These are phyloP conservation scores for Phytophthora podocarpi DNA, from an alignment of 352 stramenopile genomes.

Conservation along the genomic window DNA sequence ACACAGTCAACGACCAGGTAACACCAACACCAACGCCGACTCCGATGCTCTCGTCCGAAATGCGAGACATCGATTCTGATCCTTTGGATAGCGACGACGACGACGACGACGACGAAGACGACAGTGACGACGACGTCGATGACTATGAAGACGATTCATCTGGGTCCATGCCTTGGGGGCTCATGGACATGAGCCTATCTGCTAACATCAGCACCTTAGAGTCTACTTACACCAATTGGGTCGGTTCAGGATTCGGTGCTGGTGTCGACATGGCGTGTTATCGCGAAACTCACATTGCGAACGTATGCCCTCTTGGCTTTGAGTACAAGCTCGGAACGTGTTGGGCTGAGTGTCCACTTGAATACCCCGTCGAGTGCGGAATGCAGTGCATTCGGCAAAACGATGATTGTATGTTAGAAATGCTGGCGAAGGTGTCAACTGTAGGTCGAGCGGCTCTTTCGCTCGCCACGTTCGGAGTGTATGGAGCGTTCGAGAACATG, in stretches of 20 bases:
- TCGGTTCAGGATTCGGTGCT: slow-evolving; percentile 3
- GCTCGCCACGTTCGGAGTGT: slow-evolving; percentile 47
- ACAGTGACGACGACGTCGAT: too few species aligned
- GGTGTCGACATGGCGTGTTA: slow-evolving; percentile 46
- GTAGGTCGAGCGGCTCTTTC: slow-evolving; percentile 53
- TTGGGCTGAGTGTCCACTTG: slow-evolving; percentile 63
- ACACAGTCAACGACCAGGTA: not conserved
- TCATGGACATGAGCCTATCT: slow-evolving; percentile 4
- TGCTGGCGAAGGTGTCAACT: slow-evolving; percentile 46
- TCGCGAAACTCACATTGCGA: slow-evolving; percentile 40
- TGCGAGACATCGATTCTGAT: not conserved
- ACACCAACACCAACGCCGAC: not conserved
- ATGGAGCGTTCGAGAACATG: slow-evolving; percentile 44
- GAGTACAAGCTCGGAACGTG: slow-evolving; percentile 58
- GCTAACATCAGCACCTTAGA: slow-evolving; percentile 18
- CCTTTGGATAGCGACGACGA: not conserved
- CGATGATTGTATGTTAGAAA: slow-evolving; percentile 48
- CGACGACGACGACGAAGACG: too few species aligned
- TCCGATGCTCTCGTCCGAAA: not conserved
- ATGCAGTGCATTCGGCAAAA: slow-evolving; percentile 43
- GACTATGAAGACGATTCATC: slow-evolving; percentile 1
- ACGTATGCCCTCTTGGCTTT: slow-evolving; percentile 40
- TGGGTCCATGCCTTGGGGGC: not conserved
- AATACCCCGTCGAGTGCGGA: slow-evolving; percentile 70
- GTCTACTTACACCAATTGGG: slow-evolving; percentile 22